Base-by-base conservation (phyloP, 2,329 filamentous ascomycete genomes). In the Nigrograna mackinnonii region DNA sequence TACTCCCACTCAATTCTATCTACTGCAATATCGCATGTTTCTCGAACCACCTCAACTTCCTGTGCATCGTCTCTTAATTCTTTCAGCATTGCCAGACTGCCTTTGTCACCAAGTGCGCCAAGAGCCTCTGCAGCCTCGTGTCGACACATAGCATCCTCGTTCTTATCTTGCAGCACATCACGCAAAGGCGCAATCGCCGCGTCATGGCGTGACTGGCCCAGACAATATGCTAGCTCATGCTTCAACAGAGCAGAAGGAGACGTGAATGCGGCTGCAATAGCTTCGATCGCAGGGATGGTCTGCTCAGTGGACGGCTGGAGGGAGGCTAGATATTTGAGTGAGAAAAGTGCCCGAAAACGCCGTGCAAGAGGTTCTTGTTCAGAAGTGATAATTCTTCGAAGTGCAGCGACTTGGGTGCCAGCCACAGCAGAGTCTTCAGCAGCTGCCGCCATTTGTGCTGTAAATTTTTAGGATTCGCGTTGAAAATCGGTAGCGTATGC, bases 1-100 rank as follows among this genome's bases (percentile, higher is more conserved):
- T 89, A 87, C 70, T 94, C 90, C 92, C 94, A 99, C 67, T 91
- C 80, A 62, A 99, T 95, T 54, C 94, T 83, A 60, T 91, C 91
- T 43, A 97, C 87, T 5, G 95, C 92, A 65, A 99, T 94, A 66
- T 99, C 94, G 67, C 94, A 99, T 1, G 94, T 99, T 78, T 99
- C 91, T 31, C 82, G 82, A n/a, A 99, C 85, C 28, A 91, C 87
- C 20, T 87, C 83, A 22, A 85, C 79, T 71, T 97, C 91, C 14
- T 81, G 83, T 49, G 78, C 71, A 50, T 89, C 83, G 64, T 96
- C 88, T 49, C 89, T 80, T 62, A 90, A 82, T 52, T 82, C 70
- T 64, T 79, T 82, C 52, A 99, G 73, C 22, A 97, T 71, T 2
- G 83, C 82, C 63, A 99, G 67, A 62, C 89, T 91, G 4, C 79